Evolutionary conservation across 2,329 filamentous ascomycete genomes (phyloP), one percentile per base, ranked within the genome.

Genomic region (Trichoderma guizhouense): DNA sequence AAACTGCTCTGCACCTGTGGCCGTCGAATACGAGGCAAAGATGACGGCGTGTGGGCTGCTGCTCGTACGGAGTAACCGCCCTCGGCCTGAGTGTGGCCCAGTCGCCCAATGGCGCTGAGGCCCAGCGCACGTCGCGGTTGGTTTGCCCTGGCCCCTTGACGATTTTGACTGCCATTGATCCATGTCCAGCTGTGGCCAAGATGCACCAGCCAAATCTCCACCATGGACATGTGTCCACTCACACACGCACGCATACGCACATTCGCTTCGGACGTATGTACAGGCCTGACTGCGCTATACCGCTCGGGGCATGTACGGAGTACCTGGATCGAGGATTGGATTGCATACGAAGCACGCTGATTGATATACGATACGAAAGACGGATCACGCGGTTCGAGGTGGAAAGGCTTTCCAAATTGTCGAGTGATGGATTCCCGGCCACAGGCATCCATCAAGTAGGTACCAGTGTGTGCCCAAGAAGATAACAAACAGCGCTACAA

Each of bases 21-120:
- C 60, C 68, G 24, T 18, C 58, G 68, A 71, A 71, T 71, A 71
- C 68, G 61, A 71, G 69, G 36, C 36, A 66, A 32, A 65, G 69
- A 71, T 60, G 61, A 66, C 61, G 34, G 69, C 36, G 51, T 58
- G 61, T 71, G 61, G 60, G 60, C 28, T 71, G 60, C 58, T 71
- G 69, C 69, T 71, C 53, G 62, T 65, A 58, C 69, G 69, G 69
- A 43, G 60, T 66, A 65, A 66, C 69, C 60, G 69, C 18, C 47
- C 53, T 61, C 53, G 14, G 21, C 66, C 66, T 9, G 12, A 34
- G 63, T 62, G 70, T 71, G 70, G 70, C 30, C 67, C 70, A 43
- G 11, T 53, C 21, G 47, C 69, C 69, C 69, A 71, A 71, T 71
- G 60, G 47, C 69, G 51, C 62, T 34, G 61, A 64, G 58, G 61